A percentile compares a stretch with the other conserved stretches of the same genome.
These are phyloP conservation scores for Leccinum glutinopallens DNA, from an alignment of 1,284 basidiomycete genomes.

Conservation along the genomic window DNA sequence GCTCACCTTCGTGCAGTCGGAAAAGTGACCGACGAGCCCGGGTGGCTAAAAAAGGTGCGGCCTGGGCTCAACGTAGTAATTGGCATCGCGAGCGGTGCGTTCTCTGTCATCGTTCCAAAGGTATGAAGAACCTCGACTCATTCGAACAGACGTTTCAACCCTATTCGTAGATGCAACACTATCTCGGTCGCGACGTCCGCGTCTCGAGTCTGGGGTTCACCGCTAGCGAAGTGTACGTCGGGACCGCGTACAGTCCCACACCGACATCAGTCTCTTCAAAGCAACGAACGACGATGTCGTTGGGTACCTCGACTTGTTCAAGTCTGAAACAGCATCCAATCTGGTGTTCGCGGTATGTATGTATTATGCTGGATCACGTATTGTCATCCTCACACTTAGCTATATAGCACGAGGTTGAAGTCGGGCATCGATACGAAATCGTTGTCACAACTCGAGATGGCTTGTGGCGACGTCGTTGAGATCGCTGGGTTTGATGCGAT, in stretches of 20 bases:
- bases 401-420: slow-evolving; percentile 21
- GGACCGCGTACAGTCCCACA: slow-evolving; percentile 18
- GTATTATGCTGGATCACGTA: background rate
- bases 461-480: too few relatives aligned
- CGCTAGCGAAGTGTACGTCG: slow-evolving; percentile 25
- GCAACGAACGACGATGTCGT: slow-evolving; percentile 16
- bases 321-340: background rate
- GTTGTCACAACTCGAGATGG: too few relatives aligned
- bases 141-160: background rate
- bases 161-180: slow-evolving; percentile 20
- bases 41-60: slow-evolving; percentile 19
- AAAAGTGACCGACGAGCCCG: background rate
- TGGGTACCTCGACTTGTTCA: background rate
- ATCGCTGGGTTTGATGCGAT: too few relatives aligned
- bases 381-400: background rate
- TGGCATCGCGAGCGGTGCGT: slow-evolving; percentile 28
- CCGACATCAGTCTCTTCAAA: slow-evolving; percentile 23
- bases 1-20: background rate
- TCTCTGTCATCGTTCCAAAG: slow-evolving; percentile 24
- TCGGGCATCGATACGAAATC: slow-evolving; percentile 4
- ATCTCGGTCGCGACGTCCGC: slow-evolving; percentile 24
- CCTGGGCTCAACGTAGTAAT: slow-evolving; percentile 21
- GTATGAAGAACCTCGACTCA: background rate
- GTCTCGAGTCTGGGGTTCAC: slow-evolving; percentile 25
- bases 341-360: background rate